Percentiles rank a stretch among this genome's conserved stretches.
These are phyloP conservation scores for Magnusiomyces fungicola DNA, from an alignment of 1,139 yeast species.

Conservation along the genomic window DNA sequence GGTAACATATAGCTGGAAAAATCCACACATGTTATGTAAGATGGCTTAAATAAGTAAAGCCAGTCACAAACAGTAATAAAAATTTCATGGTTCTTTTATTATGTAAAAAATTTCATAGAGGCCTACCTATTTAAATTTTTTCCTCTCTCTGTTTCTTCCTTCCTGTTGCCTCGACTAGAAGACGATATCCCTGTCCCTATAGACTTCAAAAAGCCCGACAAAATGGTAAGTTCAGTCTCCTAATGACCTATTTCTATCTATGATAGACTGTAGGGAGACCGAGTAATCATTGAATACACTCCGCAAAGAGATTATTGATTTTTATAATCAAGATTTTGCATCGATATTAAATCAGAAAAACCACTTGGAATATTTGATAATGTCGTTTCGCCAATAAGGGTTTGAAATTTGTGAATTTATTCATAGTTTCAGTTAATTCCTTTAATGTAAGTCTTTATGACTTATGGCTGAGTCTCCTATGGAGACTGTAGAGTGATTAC, in stretches of 20 bases:
- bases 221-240: conserved; percentile 19
- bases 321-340: too few species aligned
- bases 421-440: not conserved
- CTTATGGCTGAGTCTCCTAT: conserved; percentile 16
- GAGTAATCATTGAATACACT: conserved; percentile 17
- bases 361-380: too few species aligned
- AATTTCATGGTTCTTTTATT: too few species aligned
- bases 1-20: too few species aligned
- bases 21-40: too few species aligned
- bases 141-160: not conserved
- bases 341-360: too few species aligned
- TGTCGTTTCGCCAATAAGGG: too few species aligned
- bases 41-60: too few species aligned
- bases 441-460: not conserved
- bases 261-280: conserved; percentile 11
- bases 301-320: too few species aligned
- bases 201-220: not conserved
- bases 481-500: conserved; percentile 32
- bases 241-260: conserved; percentile 11
- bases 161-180: not conserved
- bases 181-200: not conserved
- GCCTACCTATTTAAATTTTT: too few species aligned
- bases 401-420: not conserved
- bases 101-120: too few species aligned
- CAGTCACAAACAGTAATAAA: not conserved